phyloP scores from a whole-genome alignment of 2,329 filamentous ascomycete genomes.

The Aspergillus luchuensis region DNA sequence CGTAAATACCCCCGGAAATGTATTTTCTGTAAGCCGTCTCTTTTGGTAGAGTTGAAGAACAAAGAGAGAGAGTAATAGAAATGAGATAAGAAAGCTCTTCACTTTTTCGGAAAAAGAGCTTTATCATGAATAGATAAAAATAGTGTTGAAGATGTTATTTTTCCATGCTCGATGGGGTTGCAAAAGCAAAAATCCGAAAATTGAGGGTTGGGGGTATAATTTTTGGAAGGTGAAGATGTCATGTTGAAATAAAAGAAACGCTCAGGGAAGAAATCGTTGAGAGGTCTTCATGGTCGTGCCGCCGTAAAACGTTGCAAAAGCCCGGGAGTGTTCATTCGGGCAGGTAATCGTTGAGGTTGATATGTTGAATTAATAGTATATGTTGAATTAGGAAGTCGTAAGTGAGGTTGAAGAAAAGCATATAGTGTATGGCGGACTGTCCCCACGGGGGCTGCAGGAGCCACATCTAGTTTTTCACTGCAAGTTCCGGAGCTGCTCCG shows the following conservation, averaged over 20 bases:
- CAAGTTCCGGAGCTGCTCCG: slow-evolving; percentile 17
- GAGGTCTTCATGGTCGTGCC: slow-evolving; percentile 43
- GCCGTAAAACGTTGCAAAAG: slow-evolving; percentile 37
- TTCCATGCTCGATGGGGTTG: slow-evolving; percentile 13
- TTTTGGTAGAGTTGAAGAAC: slow-evolving; percentile 1
- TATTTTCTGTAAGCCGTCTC: slow-evolving; percentile 6
- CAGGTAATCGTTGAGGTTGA: slow-evolving; percentile 38
- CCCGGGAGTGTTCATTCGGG: slow-evolving; percentile 16
- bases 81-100: slow-evolving; percentile 1
- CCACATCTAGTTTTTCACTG: slow-evolving; percentile 29
- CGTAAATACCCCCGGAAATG: slow-evolving; percentile 12
- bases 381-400: slow-evolving; percentile 22
- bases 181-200: slow-evolving; percentile 24
- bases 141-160: slow-evolving; percentile 20
- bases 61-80: slow-evolving; percentile 11
- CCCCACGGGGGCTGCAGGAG: slow-evolving; percentile 11
- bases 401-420: slow-evolving; percentile 16
- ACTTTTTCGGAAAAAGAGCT: slow-evolving; percentile 8
- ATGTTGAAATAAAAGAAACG: slow-evolving; percentile 44
- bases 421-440: slow-evolving; percentile 14
- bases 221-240: slow-evolving; percentile 27
- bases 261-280: slow-evolving; percentile 46
- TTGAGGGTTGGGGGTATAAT: slow-evolving; percentile 37
- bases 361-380: slow-evolving; percentile 40
- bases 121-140: slow-evolving; percentile 17